phyloP scores from a whole-genome alignment of 306 rosid genomes.

The Purshia tridentata region DNA sequence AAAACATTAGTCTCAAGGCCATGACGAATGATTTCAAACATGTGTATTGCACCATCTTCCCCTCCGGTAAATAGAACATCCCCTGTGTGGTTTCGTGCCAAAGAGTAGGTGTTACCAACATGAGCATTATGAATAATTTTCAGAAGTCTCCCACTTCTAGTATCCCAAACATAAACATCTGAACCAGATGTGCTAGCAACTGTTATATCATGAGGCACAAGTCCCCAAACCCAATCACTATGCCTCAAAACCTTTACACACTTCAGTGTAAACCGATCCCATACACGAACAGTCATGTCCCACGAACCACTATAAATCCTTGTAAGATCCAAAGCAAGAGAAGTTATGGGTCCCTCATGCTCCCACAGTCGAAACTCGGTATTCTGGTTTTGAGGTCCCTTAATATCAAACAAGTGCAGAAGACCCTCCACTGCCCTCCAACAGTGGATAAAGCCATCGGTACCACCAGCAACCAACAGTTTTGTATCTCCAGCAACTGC shows the following conservation, averaged over 20 bases:
- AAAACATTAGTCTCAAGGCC: slow-evolving; percentile 29
- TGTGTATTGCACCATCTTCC: slow-evolving; percentile 83
- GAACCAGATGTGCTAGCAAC: slow-evolving; percentile 74
- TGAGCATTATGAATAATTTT: slow-evolving; percentile 60
- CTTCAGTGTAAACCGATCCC: slow-evolving; percentile 74
- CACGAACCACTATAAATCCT: slow-evolving; percentile 96
- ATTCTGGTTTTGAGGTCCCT: slow-evolving; percentile 47
- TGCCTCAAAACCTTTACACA: slow-evolving; percentile 73
- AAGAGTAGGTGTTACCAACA: slow-evolving; percentile 63
- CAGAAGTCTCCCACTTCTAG: slow-evolving; percentile 47
- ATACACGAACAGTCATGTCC: slow-evolving; percentile 89
- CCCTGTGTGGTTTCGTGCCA: slow-evolving; percentile 77
- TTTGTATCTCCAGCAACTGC: slow-evolving; percentile 82
- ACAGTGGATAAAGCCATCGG: slow-evolving; percentile 88
- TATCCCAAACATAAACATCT: slow-evolving; percentile 88
- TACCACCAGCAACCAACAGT: slow-evolving; percentile 75
- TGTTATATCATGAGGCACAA: slow-evolving; percentile 74
- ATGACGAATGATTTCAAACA: slow-evolving; percentile 60
- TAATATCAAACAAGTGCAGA: slow-evolving; percentile 74
- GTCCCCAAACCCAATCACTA: slow-evolving; percentile 90
- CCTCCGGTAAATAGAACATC: slow-evolving; percentile 88
- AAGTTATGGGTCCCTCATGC: slow-evolving; percentile 85
- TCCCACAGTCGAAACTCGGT: slow-evolving; percentile 85
- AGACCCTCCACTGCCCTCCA: slow-evolving; percentile 81
- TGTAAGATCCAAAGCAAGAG: slow-evolving; percentile 80